A percentile compares a stretch with the other conserved stretches of the same genome.
Conservation (phyloP, 2,329 filamentous ascomycete genomes). For the Aciculosporium take region DNA sequence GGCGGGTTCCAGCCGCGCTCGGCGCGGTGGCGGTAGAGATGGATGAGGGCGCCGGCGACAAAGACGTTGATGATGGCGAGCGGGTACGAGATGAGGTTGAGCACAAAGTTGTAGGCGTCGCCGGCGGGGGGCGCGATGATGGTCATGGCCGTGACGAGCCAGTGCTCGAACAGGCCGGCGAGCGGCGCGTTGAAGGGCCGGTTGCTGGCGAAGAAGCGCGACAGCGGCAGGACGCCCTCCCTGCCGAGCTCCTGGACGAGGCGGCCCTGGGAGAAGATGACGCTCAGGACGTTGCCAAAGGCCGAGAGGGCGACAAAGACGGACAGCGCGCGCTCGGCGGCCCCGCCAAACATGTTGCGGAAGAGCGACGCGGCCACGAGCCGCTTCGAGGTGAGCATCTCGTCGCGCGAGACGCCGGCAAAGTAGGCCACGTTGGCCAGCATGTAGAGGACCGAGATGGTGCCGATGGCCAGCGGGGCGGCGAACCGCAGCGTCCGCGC, state of each 20-base stretch:
- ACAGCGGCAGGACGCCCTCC: slow-evolving; percentile 52
- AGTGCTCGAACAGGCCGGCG: slow-evolving; percentile 48
- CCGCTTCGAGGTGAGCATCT: slow-evolving; percentile 35
- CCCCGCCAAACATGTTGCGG: slow-evolving; percentile 38
- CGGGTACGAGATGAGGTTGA: slow-evolving; percentile 51
- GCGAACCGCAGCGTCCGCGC: slow-evolving; percentile 50
- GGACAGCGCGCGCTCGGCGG: slow-evolving; percentile 43
- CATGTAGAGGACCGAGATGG: slow-evolving; percentile 49
- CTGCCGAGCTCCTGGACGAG: slow-evolving; percentile 52
- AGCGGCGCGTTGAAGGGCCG: slow-evolving; percentile 48
- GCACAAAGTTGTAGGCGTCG: slow-evolving; percentile 50
- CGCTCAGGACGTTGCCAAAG: slow-evolving; percentile 51
- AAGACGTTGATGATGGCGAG: slow-evolving; percentile 43
- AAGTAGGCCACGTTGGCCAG: slow-evolving; percentile 56
- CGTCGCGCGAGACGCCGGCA: slow-evolving; percentile 38
- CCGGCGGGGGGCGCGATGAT: slow-evolving; percentile 54
- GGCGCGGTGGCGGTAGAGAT: slow-evolving; percentile 35
- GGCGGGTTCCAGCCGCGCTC: slow-evolving; percentile 39
- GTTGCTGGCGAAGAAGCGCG: slow-evolving; percentile 48
- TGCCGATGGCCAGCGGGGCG: slow-evolving; percentile 44
- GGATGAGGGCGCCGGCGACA: slow-evolving; percentile 37
- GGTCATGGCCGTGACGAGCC: slow-evolving; percentile 48
- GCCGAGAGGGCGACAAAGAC: slow-evolving; percentile 55
- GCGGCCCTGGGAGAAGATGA: slow-evolving; percentile 55
- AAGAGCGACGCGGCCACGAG: slow-evolving; percentile 41